phyloP scores from a whole-genome alignment of 768 basidiomycete species.

The Tulasnella sp. region DNA sequence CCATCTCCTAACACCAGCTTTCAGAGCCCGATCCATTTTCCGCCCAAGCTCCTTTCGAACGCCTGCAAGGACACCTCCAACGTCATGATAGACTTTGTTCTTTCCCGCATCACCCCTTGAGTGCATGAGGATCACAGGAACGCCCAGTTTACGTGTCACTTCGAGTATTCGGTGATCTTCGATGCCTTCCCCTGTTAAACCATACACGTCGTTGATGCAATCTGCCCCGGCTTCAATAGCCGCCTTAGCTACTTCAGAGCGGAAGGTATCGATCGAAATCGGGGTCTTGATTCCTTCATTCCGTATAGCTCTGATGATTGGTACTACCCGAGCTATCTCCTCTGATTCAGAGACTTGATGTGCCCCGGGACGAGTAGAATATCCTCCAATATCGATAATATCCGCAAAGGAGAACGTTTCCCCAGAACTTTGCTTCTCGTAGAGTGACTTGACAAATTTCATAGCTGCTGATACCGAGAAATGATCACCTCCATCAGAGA shows the following conservation, averaged over 20 bases:
- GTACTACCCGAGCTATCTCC: slow-evolving; percentile 59
- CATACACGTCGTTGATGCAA: slow-evolving; percentile 87
- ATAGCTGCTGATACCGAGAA: slow-evolving; percentile 42
- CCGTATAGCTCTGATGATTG: slow-evolving; percentile 51
- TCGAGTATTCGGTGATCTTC: slow-evolving; percentile 44
- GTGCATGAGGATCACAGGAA: slow-evolving; percentile 89
- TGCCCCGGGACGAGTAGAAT: slow-evolving; percentile 80
- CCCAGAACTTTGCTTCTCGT: slow-evolving; percentile 25
- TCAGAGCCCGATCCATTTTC: slow-evolving; percentile 51
- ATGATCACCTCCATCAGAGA: slow-evolving; percentile 71
- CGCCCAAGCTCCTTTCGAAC: slow-evolving; percentile 59
- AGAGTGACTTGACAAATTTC: slow-evolving; percentile 22
- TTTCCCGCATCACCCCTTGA: slow-evolving; percentile 70
- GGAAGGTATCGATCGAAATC: slow-evolving; percentile 82
- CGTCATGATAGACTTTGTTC: slow-evolving; percentile 50
- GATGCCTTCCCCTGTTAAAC: slow-evolving; percentile 47
- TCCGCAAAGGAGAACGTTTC: slow-evolving; percentile 48
- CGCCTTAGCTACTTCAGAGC: slow-evolving; percentile 55
- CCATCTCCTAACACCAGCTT: slow-evolving; percentile 73
- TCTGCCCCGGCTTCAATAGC: slow-evolving; percentile 77
- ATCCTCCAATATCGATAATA: slow-evolving; percentile 87
- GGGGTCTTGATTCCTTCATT: slow-evolving; percentile 15
- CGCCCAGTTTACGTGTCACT: slow-evolving; percentile 47
- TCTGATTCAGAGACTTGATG: slow-evolving; percentile 50
- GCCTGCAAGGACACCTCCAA: slow-evolving; percentile 48